These are phyloP conservation scores for Corymbia calophylla DNA, from an alignment of 441 rosid genomes.

Conservation along the genomic window DNA sequence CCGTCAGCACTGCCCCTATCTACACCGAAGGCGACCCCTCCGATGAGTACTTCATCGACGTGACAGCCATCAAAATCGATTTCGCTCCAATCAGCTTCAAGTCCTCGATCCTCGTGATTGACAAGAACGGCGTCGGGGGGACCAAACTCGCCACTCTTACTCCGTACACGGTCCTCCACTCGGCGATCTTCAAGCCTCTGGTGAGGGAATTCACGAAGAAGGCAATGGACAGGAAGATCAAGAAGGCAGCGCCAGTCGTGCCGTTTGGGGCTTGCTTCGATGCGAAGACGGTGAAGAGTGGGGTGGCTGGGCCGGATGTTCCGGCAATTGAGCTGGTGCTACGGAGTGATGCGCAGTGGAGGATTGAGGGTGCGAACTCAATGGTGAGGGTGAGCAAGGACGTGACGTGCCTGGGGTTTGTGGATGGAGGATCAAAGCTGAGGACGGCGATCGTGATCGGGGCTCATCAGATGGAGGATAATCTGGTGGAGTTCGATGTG, in stretches of 20 bases:
- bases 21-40: background rate
- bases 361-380: constrained; percentile 39
- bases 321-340: background rate
- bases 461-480: no score
- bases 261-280: constrained; percentile 45
- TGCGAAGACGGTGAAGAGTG: no score
- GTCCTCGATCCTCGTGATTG: background rate
- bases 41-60: constrained; percentile 18
- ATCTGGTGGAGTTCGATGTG: no score
- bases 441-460: no score
- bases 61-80: constrained; percentile 5
- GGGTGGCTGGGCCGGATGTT: background rate
- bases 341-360: constrained; percentile 27
- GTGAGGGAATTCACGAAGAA: constrained; percentile 4
- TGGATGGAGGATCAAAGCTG: background rate
- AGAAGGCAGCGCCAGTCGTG: background rate
- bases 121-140: constrained; percentile 5
- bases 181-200: constrained; percentile 11
- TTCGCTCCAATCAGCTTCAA: background rate
- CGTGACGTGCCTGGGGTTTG: constrained; percentile 41
- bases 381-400: constrained; percentile 27
- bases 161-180: constrained; percentile 2
- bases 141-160: constrained; percentile 12
- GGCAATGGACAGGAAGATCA: background rate
- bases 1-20: background rate